phyloP scores from a whole-genome alignment of 805 yeast species.

The Ogataea nitratoaversa region DNA sequence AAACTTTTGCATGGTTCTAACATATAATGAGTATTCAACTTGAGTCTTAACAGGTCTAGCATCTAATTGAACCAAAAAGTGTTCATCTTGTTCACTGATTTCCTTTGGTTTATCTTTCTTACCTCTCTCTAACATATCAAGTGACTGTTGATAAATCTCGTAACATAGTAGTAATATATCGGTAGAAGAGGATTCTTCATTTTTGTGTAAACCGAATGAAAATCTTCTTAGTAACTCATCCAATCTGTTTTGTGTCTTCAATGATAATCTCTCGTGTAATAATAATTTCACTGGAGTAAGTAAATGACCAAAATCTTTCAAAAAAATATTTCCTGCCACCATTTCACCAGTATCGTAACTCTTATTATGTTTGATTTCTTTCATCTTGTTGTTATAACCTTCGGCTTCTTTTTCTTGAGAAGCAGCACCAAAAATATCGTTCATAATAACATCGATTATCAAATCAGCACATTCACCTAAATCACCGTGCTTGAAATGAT shows the following conservation, averaged over 20 bases:
- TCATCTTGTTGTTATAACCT: conserved; percentile 79
- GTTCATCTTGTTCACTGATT: conserved; percentile 37
- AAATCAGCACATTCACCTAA: conserved; percentile 59
- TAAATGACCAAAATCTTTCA: conserved; percentile 52
- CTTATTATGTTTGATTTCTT: conserved; percentile 85
- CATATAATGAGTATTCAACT: conserved; percentile 51
- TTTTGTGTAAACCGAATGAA: conserved; percentile 74
- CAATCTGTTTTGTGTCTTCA: conserved; percentile 67
- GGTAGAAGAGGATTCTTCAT: conserved; percentile 50
- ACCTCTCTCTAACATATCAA: conserved; percentile 22
- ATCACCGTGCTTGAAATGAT: conserved; percentile 57
- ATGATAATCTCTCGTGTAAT: conserved; percentile 57
- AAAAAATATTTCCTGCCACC: conserved; percentile 57
- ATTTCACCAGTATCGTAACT: conserved; percentile 85
- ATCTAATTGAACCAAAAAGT: conserved; percentile 70
- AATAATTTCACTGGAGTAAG: conserved; percentile 66
- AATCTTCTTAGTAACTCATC: conserved; percentile 76
- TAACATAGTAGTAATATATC: conserved; percentile 68
- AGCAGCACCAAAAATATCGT: conserved; percentile 85
- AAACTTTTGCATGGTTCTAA: conserved; percentile 65
- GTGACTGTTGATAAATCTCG: conserved; percentile 61
- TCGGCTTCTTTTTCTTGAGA: conserved; percentile 95
- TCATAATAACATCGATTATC: conserved; percentile 76
- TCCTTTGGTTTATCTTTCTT: conserved; percentile 13
- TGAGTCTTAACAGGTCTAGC: conserved; percentile 53